These are phyloP conservation scores for Hyphodiscus hymeniophilus DNA, from an alignment of 495 filamentous ascomycete species.

Conservation along the genomic window DNA sequence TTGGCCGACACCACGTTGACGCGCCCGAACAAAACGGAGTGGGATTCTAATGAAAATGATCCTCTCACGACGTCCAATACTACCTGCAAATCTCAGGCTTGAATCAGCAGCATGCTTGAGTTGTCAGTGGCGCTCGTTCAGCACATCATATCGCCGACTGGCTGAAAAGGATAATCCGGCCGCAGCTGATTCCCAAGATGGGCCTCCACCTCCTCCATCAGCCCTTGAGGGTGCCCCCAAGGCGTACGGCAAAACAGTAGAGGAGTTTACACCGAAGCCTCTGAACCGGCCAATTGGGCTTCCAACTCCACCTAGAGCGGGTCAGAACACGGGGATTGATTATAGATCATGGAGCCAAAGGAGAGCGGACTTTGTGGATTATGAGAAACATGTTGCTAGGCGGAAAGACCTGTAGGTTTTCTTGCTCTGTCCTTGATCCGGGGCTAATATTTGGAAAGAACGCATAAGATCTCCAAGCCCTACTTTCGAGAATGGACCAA, in stretches of 20 bases:
- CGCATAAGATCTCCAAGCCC: slow-evolving; percentile 57
- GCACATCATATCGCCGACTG: slow-evolving; percentile 32
- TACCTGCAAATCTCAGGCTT: slow-evolving; percentile 13
- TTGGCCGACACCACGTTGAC: background rate
- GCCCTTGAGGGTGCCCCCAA: slow-evolving; percentile 42
- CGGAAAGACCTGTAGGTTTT: slow-evolving; percentile 59
- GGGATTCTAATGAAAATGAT: slow-evolving; percentile 11
- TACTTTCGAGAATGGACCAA: slow-evolving; percentile 93
- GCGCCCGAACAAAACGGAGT: background rate
- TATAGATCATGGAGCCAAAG: slow-evolving; percentile 54
- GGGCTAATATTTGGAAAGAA: slow-evolving; percentile 20
- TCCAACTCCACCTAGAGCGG: slow-evolving; percentile 55
- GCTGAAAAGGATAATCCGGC: slow-evolving; percentile 25
- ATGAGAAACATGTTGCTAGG: slow-evolving; percentile 68
- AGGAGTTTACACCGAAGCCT: slow-evolving; percentile 55
- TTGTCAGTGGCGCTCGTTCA: slow-evolving; percentile 41
- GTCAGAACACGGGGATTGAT: slow-evolving; percentile 76
- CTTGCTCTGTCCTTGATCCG: background rate
- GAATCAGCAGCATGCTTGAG: slow-evolving; percentile 29
- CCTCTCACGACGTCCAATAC: slow-evolving; percentile 11
- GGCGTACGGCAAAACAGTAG: slow-evolving; percentile 45
- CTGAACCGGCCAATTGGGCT: slow-evolving; percentile 79
- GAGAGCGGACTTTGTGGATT: slow-evolving; percentile 74
- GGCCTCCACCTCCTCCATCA: slow-evolving; percentile 10
- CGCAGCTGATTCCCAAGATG: slow-evolving; percentile 6